Evolutionary conservation across 176 grass and related monocot genomes (phyloP).

Genomic region (Aegilops speltoides): DNA sequence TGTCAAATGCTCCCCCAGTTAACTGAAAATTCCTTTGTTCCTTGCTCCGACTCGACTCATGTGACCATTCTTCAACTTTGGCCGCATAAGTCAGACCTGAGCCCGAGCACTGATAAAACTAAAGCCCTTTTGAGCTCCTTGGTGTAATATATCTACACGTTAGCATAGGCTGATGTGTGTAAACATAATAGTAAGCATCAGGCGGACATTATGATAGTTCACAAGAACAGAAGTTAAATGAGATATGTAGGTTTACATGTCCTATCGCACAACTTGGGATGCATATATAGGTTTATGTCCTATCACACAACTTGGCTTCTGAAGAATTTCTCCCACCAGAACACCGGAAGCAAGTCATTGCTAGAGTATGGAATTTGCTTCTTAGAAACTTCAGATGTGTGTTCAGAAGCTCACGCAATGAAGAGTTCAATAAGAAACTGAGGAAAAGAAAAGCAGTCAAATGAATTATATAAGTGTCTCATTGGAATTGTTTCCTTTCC

Average conservation of each 20-base stretch:
- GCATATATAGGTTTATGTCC: no score
- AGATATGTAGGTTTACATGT: conserved; percentile 31
- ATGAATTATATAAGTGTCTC: neutral
- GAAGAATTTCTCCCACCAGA: conserved; percentile 36
- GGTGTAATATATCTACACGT: conserved; percentile 65
- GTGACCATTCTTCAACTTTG: conserved; percentile 58
- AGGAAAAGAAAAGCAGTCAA: no score
- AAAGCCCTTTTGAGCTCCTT: conserved; percentile 61
- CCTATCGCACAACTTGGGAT: conserved; percentile 30
- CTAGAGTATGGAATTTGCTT: neutral
- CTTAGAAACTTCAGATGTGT: no score
- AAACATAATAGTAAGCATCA: neutral
- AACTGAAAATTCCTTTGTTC: conserved; percentile 71
- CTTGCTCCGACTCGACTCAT: conserved; percentile 71
- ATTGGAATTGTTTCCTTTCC: neutral
- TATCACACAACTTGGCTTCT: neutral
- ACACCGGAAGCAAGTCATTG: conserved; percentile 52
- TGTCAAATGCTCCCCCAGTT: conserved; percentile 28
- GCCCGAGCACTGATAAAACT: conserved; percentile 1
- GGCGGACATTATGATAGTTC: conserved; percentile 6
- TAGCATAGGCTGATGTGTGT: conserved; percentile 30
- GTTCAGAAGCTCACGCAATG: no score
- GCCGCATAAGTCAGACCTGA: conserved; percentile 41
- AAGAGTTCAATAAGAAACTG: no score
- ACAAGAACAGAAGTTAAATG: neutral